Conservation (phyloP, 495 filamentous ascomycete genomes). For the Xylaria grammica region DNA sequence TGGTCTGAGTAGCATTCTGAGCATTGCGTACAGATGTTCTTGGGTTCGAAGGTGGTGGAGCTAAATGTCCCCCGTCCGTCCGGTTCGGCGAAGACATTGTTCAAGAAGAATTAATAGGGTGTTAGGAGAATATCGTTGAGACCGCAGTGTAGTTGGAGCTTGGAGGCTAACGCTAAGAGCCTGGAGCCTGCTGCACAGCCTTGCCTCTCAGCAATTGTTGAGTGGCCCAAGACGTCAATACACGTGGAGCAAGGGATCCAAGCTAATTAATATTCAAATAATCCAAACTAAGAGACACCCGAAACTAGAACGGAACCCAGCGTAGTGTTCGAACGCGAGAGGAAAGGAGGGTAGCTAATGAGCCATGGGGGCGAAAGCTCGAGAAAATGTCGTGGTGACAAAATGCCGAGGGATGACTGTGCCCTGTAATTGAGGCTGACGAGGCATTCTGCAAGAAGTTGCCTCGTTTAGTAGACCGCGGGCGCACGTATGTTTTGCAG, state of each 20-base stretch:
- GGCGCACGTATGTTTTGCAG: constrained; percentile 4
- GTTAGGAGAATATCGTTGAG: background rate
- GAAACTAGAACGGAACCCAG: background rate
- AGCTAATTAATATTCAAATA: constrained; percentile 8
- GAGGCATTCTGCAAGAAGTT: constrained; percentile 15
- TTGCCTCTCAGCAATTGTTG: constrained; percentile 1
- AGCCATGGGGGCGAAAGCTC: constrained; percentile 11
- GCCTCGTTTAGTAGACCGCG: constrained; percentile 18
- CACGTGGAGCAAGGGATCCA: background rate
- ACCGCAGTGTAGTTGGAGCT: background rate
- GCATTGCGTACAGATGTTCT: constrained; percentile 9
- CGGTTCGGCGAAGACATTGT: constrained; percentile 13
- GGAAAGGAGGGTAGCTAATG: constrained; percentile 4
- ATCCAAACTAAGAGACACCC: background rate
- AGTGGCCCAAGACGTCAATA: background rate
- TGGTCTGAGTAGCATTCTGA: constrained; percentile 17
- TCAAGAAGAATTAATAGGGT: background rate
- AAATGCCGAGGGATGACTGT: constrained; percentile 10
- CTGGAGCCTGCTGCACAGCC: constrained; percentile 4
- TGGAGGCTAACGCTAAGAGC: background rate
- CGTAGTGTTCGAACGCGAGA: background rate
- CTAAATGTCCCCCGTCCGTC: background rate
- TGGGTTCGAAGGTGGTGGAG: background rate
- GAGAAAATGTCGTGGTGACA: background rate
- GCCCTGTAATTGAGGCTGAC: constrained; percentile 22